These are phyloP conservation scores for Liquidambar formosana DNA, from an alignment of 164 flowering plant genomes.

Conservation along the genomic window DNA sequence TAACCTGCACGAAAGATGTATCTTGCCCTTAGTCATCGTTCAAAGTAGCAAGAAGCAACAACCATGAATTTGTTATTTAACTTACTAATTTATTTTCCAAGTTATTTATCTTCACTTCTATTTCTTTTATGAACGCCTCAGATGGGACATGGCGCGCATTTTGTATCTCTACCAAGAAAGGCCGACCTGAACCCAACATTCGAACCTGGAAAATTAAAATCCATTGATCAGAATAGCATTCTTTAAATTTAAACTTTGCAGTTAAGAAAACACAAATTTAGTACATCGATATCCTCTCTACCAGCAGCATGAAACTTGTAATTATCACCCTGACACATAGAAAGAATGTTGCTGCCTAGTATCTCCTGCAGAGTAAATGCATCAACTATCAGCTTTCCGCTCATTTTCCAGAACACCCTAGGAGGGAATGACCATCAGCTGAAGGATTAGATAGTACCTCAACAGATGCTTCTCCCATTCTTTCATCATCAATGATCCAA, in stretches of 20 bases:
- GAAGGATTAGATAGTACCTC: slow-evolving; percentile 54
- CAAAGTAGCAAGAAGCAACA: not conserved
- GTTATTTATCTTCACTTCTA: slow-evolving; percentile 62
- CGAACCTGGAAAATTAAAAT: slow-evolving; percentile 63
- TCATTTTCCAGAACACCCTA: slow-evolving; percentile 1
- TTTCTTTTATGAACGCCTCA: slow-evolving; percentile 38
- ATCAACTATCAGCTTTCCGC: slow-evolving; percentile 7
- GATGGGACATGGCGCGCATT: slow-evolving; percentile 79
- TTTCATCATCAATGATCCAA: slow-evolving; percentile 96
- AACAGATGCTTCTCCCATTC: slow-evolving; percentile 98
- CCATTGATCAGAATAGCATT: slow-evolving; percentile 15
- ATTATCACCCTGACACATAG: slow-evolving; percentile 63
- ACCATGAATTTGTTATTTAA: slow-evolving; percentile 10
- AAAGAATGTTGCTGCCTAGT: slow-evolving; percentile 69
- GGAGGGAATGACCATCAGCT: not conserved
- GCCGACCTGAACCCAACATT: slow-evolving; percentile 96
- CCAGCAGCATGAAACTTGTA: slow-evolving; percentile 99
- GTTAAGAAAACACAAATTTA: slow-evolving; percentile 15
- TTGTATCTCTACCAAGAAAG: slow-evolving; percentile 86
- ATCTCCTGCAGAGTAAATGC: slow-evolving; percentile 60
- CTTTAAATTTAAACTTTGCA: not conserved
- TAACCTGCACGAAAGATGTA: slow-evolving; percentile 45
- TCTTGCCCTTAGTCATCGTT: not conserved
- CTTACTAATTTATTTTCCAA: slow-evolving; percentile 64
- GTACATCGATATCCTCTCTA: slow-evolving; percentile 99